Base-by-base conservation (phyloP, 2,329 filamentous ascomycete genomes). In the Colletotrichum melonis region DNA sequence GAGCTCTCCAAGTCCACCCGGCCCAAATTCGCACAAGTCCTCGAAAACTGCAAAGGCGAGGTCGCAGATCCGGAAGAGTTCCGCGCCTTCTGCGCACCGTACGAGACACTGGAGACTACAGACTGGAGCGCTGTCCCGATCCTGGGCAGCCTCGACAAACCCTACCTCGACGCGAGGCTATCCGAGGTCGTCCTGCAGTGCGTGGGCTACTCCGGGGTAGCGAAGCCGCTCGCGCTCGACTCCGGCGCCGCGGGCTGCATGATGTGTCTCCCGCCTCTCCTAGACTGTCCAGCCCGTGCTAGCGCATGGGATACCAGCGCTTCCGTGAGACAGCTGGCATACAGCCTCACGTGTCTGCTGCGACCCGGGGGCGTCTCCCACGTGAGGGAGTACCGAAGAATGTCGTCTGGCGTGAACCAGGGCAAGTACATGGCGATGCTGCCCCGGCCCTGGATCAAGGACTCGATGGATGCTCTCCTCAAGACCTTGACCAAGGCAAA, bases 191-290 rank as follows among this genome's bases (percentile, higher is more conserved):
- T 83, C 12, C 63, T 85, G 1, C 81, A 84, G 62, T 75, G 69
- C n/a, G 69, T 69, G 0, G 71, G 71, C 6, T 74, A 74, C 54
- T 83, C 82, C 1, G 84, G 85, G 63, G 71, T 84, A 9, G 66
- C 81, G 16, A 69, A 84, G 2, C 79, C 82, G 55, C 58, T 83
- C 57, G 73, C 74, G 1, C 32, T 73, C 1, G 59, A 58, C 24
- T 49, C 76, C 5, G 54, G 65, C 22, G 69, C 69, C 2, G 74
- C 80, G 2, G 71, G 75, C 1, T 77, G 82, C 14, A 81, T 86
- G 54, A 86, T 94, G 14, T 95, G 92, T 78, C 85, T 95, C 1
- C 91, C 92, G 0, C 85, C 92, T 26, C 80, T 95, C 0, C 82
- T 91, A 11, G 91, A 92, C 75, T 87, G 86, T 69, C 86, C 87